Base-by-base conservation (phyloP, 164 flowering plant genomes). In the Kalanchoe fedtschenkoi region DNA sequence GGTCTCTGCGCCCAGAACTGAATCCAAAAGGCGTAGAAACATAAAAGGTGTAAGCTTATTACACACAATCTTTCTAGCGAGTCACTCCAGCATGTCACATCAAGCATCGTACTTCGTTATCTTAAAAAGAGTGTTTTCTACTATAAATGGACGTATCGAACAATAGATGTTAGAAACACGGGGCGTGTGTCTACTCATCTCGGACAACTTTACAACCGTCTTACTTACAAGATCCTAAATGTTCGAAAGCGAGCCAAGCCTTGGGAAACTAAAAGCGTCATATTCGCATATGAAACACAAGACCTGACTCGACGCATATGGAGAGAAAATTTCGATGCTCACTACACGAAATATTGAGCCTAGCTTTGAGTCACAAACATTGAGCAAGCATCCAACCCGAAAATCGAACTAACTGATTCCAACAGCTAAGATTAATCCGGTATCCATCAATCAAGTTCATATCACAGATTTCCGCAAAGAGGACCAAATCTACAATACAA, bases 141-240 rank as follows among this genome's bases (percentile, higher is more conserved):
- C 78, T 71, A 76, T 73, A 67, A 60, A 72, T 58, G 21, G 62
- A 66, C 73, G 65, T 75, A 75, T 33, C 63, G 70, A 75, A 76
- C 17, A 67, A 61, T 24, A 51, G 22, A 17, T 30, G 68, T 71
- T 60, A 72, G 73, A 74, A 65, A 22, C 67, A 41, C 39, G 59
- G 13, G 56, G 56, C 61, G 46, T 51, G 47, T 51, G 6, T 34
- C 14, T 19, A 61, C 14, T 55, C n/a, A 64, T 55, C 39, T 32
- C n/a, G n/a, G n/a, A n/a, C n/a, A n/a, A 38, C 33, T 10, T 11
- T 44, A 44, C 9, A 58, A 10, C 37, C 34, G 47, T 29, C 60
- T 21, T 41, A 55, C 41, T 69, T 39, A 35, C 5, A 42, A 19
- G 46, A 42, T 13, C 1, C n/a, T 42, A 15, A 13, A 15, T 19